A percentile compares a stretch with the other conserved stretches of the same genome.
These are phyloP conservation scores for Sphaerobolus stellatus DNA, from an alignment of 1,284 basidiomycete species.

Conservation along the genomic window DNA sequence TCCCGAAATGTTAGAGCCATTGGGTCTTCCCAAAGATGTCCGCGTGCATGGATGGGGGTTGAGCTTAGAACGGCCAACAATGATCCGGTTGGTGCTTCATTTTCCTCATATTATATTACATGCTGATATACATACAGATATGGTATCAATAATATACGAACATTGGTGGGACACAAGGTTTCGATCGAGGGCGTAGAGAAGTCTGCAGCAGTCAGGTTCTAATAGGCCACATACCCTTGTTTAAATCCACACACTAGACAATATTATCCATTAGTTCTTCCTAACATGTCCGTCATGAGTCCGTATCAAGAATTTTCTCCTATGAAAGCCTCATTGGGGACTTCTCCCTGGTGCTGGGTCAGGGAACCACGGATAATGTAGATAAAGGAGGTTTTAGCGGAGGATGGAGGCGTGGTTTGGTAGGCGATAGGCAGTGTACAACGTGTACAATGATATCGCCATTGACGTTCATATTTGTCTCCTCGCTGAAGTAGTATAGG, in stretches of 20 bases:
- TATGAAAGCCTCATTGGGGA: constrained; percentile 74
- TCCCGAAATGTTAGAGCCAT: constrained; percentile 98
- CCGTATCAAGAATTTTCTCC: constrained; percentile 40
- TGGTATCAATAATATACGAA: constrained; percentile 94
- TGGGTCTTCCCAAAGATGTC: constrained; percentile 97
- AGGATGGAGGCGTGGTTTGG: constrained; percentile 67
- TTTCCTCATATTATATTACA: not conserved
- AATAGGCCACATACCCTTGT: constrained; percentile 18
- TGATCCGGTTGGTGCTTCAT: constrained; percentile 79
- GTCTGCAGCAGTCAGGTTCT: constrained; percentile 88
- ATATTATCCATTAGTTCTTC: too few species aligned
- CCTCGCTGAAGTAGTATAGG: constrained; percentile 68
- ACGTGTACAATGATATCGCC: constrained; percentile 70
- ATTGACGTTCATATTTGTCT: constrained; percentile 72
- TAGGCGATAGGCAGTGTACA: constrained; percentile 74
- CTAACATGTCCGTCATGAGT: too few species aligned
- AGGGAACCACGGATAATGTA: constrained; percentile 74
- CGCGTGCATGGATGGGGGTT: constrained; percentile 98
- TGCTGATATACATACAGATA: constrained; percentile 45
- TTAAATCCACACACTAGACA: too few species aligned
- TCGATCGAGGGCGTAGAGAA: constrained; percentile 87
- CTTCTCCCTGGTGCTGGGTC: constrained; percentile 74
- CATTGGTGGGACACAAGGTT: constrained; percentile 96
- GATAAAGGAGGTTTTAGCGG: constrained; percentile 68
- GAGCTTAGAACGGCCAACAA: constrained; percentile 94